Evolutionary conservation across 441 rosid species (phyloP), one percentile per base, ranked within the genome.

Genomic region (Erysimum cheiri): DNA sequence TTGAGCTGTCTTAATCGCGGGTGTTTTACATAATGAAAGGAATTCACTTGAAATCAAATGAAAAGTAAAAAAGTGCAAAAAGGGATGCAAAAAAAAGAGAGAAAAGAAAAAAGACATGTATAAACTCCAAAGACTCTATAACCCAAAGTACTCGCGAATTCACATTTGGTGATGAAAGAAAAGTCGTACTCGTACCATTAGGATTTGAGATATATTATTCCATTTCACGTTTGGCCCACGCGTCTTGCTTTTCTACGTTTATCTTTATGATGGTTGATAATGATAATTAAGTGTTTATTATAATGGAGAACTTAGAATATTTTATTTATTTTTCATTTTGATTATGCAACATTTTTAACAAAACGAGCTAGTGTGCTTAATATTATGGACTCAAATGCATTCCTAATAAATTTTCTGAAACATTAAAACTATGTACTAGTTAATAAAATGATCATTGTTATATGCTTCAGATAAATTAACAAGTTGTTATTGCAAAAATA

Each of bases 111-210:
- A 4, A 24, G 39, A 49, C 36, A 61, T 37, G 64, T 26, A 47
- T 35, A 67, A 48, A 52, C 26, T 26, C 54, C 6, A 29, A 60
- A 63, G 64, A 55, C 29, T 72, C 26, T 24, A 24, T 8, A 65
- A 73, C 77, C 7, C 31, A 68, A 69, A 69, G 71, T 28, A 48
- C 33, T 43, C 5, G 13, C 62, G 67, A 50, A 35, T 75, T 76
- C 75, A 70, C 79, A 64, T 50, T 76, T 35, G 72, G 57, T 64
- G 52, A 64, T 76, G 72, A 70, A n/a, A 64, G 44, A 76, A 75
- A 70, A 75, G 75, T 70, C 79, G 56, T 64, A 66, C 71, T 70
- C 79, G 56, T 64, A 66, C 71, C 71, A 58, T 35, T 46, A 26
- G 46, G 56, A 41, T 57, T 69, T 69, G 28, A 58, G 75, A 75